phyloP scores from a whole-genome alignment of 345 rosid species.

The Trapa bicornis region DNA sequence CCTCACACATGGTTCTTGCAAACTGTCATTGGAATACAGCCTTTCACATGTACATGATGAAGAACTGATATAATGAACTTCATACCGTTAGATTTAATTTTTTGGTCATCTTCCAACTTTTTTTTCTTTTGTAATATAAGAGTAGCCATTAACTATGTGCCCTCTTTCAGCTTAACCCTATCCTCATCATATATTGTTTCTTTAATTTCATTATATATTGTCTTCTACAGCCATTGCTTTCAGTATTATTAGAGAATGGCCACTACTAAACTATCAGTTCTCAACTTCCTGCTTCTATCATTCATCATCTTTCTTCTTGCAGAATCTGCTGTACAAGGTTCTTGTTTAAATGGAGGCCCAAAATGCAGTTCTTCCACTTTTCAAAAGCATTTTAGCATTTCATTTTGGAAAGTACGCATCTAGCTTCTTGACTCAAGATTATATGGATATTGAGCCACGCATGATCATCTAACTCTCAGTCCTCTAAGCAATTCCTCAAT shows the following conservation, averaged over 20 bases:
- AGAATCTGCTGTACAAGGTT: conserved; percentile 11
- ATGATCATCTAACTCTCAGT: conserved; percentile 2
- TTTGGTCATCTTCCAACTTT: conserved; percentile 1
- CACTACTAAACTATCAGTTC: not conserved
- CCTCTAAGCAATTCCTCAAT: conserved; percentile 4
- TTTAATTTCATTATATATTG: not conserved
- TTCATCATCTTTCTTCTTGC: conserved; percentile 11
- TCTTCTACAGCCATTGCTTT: not conserved
- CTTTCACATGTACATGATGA: not conserved
- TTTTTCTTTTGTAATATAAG: conserved; percentile 6
- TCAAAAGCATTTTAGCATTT: not conserved
- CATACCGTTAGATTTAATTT: not conserved
- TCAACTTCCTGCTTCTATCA: conserved; percentile 4
- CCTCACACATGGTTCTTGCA: not conserved
- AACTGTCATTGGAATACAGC: not conserved
- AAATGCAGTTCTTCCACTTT: too few relatives aligned
- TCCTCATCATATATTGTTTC: not conserved
- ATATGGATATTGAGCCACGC: conserved; percentile 5
- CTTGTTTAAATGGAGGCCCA: not conserved
- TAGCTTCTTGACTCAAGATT: not conserved
- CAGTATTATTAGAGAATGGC: not conserved
- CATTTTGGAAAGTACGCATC: not conserved
- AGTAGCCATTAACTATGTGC: not conserved
- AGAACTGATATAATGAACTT: not conserved
- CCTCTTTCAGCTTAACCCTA: not conserved